Base-by-base conservation (phyloP, 352 stramenopile genomes). In the Phytophthora ohioensis region DNA sequence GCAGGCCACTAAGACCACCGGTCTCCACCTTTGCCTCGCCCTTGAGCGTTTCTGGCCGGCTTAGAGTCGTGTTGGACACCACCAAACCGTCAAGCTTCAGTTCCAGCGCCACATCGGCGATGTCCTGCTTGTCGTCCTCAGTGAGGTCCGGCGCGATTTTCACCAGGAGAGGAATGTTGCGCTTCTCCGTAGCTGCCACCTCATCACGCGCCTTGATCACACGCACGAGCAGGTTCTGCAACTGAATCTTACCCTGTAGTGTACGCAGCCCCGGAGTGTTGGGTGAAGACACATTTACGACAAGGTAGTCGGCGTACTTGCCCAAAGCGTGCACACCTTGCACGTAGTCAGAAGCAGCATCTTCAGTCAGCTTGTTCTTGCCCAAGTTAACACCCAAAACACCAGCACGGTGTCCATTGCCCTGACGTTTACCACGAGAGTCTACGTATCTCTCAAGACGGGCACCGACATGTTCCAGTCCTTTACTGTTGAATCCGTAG, bases 81-180 rank as follows among this genome's bases (percentile, higher is more conserved):
- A 99, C 97, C 32, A 99, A 80, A 0, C 97, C 97, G 72, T 99
- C 97, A 17, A 99, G 71, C 30, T 88, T 71, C 3, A 93, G 78
- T 45, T 94, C 77, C 4, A 98, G 70, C 2, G 97, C 84, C 11
- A 98, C 91, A 21, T 87, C 72, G 1, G 94, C 95, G 48, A 99
- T 98, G 67, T 99, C 96, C 66, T 93, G 76, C 85, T 98, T 97
- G 79, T 99, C 96, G 17, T 98, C 87, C 15, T 91, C 71, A 3
- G 78, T 97, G 38, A 99, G 87, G 80, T 99, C 98, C 1, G 98
- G 98, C 30, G 97, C 95, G 57, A 99, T 95, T 82, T 99, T 99
- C 34, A 99, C 91, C 21, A 99, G 88, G 12, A 99, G 66, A 17
- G 97, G 96, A 39, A 98, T 90, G 64, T 65, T 71, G 56, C 84